phyloP scores from a whole-genome alignment of 129 eudicot genomes.

The Flaveria brownii region DNA sequence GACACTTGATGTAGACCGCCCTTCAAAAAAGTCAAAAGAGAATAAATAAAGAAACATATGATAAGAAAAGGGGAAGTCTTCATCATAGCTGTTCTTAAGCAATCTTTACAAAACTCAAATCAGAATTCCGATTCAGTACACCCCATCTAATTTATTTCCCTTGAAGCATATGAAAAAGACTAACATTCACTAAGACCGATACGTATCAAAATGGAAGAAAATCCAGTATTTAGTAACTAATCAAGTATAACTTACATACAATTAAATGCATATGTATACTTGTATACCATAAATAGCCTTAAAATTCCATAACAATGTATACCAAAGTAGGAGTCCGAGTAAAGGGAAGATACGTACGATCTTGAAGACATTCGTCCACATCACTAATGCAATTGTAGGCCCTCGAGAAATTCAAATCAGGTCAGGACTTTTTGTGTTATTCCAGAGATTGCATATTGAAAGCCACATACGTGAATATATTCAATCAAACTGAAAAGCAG shows the following conservation, averaged over 20 bases:
- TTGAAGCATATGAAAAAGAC: not conserved
- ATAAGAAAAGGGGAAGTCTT: slow-evolving; percentile 1
- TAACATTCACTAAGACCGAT: not conserved
- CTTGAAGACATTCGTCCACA: slow-evolving; percentile 98
- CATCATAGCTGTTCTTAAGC: not conserved
- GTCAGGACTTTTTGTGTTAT: slow-evolving; percentile 27
- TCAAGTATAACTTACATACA: not conserved
- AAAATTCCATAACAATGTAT: not conserved
- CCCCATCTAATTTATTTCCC: slow-evolving; percentile 22
- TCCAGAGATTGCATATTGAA: slow-evolving; percentile 27
- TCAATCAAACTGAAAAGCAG: slow-evolving; percentile 21
- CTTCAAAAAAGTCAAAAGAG: slow-evolving; percentile 48
- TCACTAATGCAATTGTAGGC: slow-evolving; percentile 32
- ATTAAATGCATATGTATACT: not conserved
- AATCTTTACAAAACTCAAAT: not conserved
- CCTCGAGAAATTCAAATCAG: slow-evolving; percentile 22
- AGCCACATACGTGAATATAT: slow-evolving; percentile 24
- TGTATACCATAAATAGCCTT: not conserved
- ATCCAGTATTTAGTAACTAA: slow-evolving; percentile 14
- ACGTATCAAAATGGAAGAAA: slow-evolving; percentile 15
- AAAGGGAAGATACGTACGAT: slow-evolving; percentile 56
- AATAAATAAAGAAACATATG: slow-evolving; percentile 10
- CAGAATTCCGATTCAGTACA: slow-evolving; percentile 9
- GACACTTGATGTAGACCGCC: slow-evolving; percentile 96
- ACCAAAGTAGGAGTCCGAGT: not conserved